Percentiles rank a stretch among this genome's conserved stretches.
Conservation (phyloP, 2,329 filamentous ascomycete genomes). For the Trichoderma breve region DNA sequence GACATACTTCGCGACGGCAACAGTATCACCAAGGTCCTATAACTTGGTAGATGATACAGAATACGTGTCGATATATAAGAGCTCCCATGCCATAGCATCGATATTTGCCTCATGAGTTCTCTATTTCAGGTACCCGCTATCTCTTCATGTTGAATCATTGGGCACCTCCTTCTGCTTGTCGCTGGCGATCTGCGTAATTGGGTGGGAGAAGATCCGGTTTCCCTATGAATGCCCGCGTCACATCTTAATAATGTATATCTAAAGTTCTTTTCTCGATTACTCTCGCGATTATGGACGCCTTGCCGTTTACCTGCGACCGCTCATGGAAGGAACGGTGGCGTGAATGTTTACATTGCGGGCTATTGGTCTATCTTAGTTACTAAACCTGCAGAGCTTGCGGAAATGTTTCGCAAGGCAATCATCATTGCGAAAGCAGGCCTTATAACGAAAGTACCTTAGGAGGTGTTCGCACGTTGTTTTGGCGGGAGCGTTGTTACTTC, state of each 20-base stretch:
- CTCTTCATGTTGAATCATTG: neutral
- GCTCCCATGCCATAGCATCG: neutral
- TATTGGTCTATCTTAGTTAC: neutral
- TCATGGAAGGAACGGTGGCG: neutral
- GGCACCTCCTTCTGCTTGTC: neutral
- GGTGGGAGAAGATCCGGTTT: neutral
- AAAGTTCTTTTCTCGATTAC: neutral
- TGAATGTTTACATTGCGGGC: neutral
- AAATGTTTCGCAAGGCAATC: neutral
- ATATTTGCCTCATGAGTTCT: neutral
- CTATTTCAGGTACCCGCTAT: neutral
- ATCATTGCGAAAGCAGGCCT: neutral
- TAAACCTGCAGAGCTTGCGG: neutral
- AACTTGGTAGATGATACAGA: neutral
- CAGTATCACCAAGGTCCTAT: neutral
- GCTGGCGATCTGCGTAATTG: neutral
- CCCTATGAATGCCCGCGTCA: neutral
- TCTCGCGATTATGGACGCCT: neutral
- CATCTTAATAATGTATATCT: neutral
- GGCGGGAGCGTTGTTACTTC: neutral
- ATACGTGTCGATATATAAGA: neutral
- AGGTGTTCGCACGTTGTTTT: neutral
- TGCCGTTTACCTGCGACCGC: neutral
- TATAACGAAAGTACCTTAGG: neutral
- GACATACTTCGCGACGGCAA: neutral